Evolutionary conservation across 176 grass and related monocot species (phyloP).

Genomic region (Ensete glaucum): DNA sequence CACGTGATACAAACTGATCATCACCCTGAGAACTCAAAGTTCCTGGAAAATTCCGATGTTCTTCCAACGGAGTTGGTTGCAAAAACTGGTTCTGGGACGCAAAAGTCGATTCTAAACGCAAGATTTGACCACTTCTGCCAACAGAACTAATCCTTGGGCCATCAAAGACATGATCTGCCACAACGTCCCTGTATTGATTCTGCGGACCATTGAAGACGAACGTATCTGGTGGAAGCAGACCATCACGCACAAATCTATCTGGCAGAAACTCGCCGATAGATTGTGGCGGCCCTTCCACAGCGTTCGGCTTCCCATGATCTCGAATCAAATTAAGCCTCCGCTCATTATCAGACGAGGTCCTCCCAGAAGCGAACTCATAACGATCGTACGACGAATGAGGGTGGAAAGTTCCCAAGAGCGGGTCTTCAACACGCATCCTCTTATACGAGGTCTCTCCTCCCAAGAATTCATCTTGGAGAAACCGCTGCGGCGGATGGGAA

Average conservation of each 20-base stretch:
- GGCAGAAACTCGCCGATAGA: slow-evolving; percentile 25
- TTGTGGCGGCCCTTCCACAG: neutral
- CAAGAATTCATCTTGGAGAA: slow-evolving; percentile 8
- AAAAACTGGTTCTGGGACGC: neutral
- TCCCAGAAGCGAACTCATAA: slow-evolving; percentile 14
- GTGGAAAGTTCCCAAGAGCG: slow-evolving; percentile 18
- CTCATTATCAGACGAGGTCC: slow-evolving; percentile 31
- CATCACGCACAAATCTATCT: slow-evolving; percentile 26
- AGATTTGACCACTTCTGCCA: neutral
- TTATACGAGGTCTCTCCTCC: slow-evolving; percentile 32
- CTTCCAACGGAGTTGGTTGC: neutral
- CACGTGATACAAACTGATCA: neutral
- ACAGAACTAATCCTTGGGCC: neutral
- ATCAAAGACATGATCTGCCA: neutral
- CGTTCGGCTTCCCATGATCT: slow-evolving; percentile 41
- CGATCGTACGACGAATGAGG: neutral
- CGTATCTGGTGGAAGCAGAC: neutral
- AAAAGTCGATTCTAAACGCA: neutral
- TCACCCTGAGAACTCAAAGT: neutral
- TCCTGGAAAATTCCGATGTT: slow-evolving; percentile 1
- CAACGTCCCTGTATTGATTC: neutral
- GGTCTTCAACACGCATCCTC: slow-evolving; percentile 70
- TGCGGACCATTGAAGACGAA: too few relatives aligned
- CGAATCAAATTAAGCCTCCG: slow-evolving; percentile 63
- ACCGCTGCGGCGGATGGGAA: slow-evolving; percentile 7